Evolutionary conservation across 2,329 filamentous ascomycete species (phyloP).

Genomic region (Neofusicoccum sp.): DNA sequence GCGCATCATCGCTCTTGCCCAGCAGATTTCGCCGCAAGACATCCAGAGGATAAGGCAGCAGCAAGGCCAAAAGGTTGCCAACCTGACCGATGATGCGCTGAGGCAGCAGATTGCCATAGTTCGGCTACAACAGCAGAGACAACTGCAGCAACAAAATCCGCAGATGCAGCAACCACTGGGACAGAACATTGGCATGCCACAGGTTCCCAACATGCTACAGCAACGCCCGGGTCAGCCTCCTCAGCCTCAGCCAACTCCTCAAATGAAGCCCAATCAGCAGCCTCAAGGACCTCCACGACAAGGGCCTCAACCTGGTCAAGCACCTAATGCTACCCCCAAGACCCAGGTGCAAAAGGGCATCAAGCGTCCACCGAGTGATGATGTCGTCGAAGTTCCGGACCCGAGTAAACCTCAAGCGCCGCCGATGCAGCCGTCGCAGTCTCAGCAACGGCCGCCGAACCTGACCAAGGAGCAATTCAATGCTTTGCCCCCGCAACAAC

Average conservation of each 20-base stretch:
- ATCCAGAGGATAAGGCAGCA: conserved; percentile 20
- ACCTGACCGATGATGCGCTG: conserved; percentile 43
- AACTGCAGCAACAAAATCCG: conserved; percentile 25
- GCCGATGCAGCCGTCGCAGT: conserved; percentile 33
- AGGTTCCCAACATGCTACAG: conserved; percentile 23
- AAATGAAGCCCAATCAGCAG: conserved; percentile 24
- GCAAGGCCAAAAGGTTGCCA: conserved; percentile 25
- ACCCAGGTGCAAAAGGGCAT: conserved; percentile 30
- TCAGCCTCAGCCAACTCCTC: conserved; percentile 19
- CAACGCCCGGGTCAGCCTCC: conserved; percentile 25
- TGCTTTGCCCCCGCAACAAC: conserved; percentile 32
- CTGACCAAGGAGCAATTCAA: conserved; percentile 35
- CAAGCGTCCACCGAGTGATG: conserved; percentile 41
- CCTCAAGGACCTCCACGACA: conserved; percentile 22
- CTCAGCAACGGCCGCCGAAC: conserved; percentile 31
- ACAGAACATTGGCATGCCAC: conserved; percentile 17
- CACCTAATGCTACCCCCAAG: conserved; percentile 25
- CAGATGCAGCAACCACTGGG: conserved; percentile 32
- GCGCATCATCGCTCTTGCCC: not conserved
- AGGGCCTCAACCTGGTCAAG: conserved; percentile 26
- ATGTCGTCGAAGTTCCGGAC: conserved; percentile 40
- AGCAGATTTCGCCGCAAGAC: conserved; percentile 13
- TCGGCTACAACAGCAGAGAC: conserved; percentile 37
- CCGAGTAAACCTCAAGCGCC: conserved; percentile 35
- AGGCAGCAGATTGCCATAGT: conserved; percentile 27